A percentile compares a stretch with the other conserved stretches of the same genome.
Conservation (phyloP, 1,284 basidiomycete genomes). For the Marasmius fiardii region DNA sequence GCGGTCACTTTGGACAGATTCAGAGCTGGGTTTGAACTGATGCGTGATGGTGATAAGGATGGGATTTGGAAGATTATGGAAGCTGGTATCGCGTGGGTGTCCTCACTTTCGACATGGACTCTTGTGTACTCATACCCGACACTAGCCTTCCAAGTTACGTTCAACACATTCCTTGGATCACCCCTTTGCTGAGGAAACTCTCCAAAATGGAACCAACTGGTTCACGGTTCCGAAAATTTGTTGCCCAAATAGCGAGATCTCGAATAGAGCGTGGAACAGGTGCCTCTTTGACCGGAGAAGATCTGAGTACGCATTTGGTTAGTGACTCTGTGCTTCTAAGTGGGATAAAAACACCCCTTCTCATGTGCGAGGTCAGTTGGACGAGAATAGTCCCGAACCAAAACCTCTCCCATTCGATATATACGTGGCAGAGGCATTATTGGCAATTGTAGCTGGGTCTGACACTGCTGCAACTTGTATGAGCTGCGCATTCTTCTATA, state of each 20-base stretch:
- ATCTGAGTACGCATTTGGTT: constrained; percentile 15
- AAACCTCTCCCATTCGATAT: constrained; percentile 7
- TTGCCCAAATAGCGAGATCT: not conserved
- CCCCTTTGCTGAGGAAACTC: constrained; percentile 2
- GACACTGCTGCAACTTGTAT: constrained; percentile 23
- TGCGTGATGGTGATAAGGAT: constrained; percentile 7
- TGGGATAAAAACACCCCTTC: not conserved
- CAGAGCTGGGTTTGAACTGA: constrained; percentile 14
- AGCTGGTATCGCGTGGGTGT: constrained; percentile 4
- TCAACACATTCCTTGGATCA: constrained; percentile 10
- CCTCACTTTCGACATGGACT: not conserved
- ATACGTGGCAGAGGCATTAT: constrained; percentile 9
- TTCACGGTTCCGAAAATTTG: constrained; percentile 1
- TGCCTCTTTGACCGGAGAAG: not conserved
- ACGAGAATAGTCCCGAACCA: not conserved
- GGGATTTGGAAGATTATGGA: constrained; percentile 9
- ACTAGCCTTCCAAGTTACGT: constrained; percentile 4
- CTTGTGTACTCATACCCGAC: too few relatives aligned
- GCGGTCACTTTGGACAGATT: constrained; percentile 4
- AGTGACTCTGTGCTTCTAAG: not conserved
- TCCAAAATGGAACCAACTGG: not conserved
- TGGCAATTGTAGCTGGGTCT: constrained; percentile 23
- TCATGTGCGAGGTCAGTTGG: not conserved
- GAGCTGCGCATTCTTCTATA: constrained; percentile 17
- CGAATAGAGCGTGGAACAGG: constrained; percentile 1